Evolutionary conservation across 2,329 filamentous ascomycete genomes (phyloP).

Genomic region (Endocalyx cinctus): DNA sequence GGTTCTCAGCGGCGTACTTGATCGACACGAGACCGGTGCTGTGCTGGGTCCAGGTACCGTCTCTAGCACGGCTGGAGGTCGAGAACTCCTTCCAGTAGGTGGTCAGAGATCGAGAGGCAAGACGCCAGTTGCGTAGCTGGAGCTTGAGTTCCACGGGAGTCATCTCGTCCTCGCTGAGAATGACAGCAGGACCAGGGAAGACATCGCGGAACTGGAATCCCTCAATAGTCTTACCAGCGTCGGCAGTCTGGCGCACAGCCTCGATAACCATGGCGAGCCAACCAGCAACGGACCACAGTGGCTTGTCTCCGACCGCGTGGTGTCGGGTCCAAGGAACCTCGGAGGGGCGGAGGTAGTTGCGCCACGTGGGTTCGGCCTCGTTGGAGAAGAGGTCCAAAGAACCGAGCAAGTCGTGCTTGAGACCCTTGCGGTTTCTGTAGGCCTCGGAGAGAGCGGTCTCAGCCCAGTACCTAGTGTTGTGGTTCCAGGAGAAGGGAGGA

Average conservation of each 20-base stretch:
- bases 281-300: constrained; percentile 42
- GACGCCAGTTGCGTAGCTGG: constrained; percentile 22
- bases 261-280: constrained; percentile 32
- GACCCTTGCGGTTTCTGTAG: constrained; percentile 27
- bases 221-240: neutral
- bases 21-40: constrained; percentile 23
- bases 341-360: constrained; percentile 29
- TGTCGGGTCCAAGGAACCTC: constrained; percentile 42
- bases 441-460: constrained; percentile 30
- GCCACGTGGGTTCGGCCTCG: constrained; percentile 28
- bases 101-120: constrained; percentile 21
- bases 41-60: constrained; percentile 23
- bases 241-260: constrained; percentile 23
- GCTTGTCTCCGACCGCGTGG: constrained; percentile 43
- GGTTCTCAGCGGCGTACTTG: constrained; percentile 20
- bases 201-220: constrained; percentile 23
- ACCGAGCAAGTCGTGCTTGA: constrained; percentile 36
- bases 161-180: constrained; percentile 20
- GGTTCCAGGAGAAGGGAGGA: constrained; percentile 43
- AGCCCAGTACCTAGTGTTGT: constrained; percentile 35
- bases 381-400: constrained; percentile 23
- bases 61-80: constrained; percentile 19
- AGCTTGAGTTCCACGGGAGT: constrained; percentile 22
- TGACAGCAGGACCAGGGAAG: constrained; percentile 19
- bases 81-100: constrained; percentile 25